Base-by-base conservation (phyloP, 2,329 filamentous ascomycete genomes). In the Diaporthe citri region DNA sequence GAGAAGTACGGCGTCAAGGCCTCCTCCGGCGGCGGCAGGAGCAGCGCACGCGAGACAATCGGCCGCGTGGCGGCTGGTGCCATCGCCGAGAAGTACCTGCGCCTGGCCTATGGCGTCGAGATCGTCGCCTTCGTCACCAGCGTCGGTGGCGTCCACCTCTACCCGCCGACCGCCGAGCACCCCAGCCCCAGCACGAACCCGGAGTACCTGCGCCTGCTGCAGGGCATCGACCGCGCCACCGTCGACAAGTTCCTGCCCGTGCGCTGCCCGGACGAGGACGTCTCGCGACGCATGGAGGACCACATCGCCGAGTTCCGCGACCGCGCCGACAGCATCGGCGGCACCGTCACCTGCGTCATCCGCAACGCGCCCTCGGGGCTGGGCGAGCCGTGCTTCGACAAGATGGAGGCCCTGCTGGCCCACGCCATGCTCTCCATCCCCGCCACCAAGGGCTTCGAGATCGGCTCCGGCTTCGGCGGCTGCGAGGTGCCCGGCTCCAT, bases 1-100 rank as follows among this genome's bases (percentile, higher is more conserved):
- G 94, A 98, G 84, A 98, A 98, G 87, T 99, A 99, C 84, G 96
- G 96, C 74, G 92, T 97, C 79, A 97, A 97, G 88, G 95, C 97
- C 51, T 94, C 92, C 83, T 95, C 93, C 76, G 96, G 97, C 75
- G 96, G 97, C 79, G 96, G 97, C 72, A 90, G 97, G 77, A 96
- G 93, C 83, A 96, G 93, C 83, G 97, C 97, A n/a, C 89, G 96
- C 78, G 96, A 98, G 89, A 98, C 96, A 15, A 98, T 98, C 82
- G 95, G 93, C 77, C 91, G 96, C 79, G 96, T 98, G 31, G 96
- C 96, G 69, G 96, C 96, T 28, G 95, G 96, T 75, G 94, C 95
- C 57, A 95, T 98, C 79, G 95, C 95, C 51, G 96, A 99, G 84
- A 97, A 98, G 84, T 98, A 96, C 87, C 90, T 98, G 48, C 88